Percentiles rank a stretch among this genome's conserved stretches.
Conservation (phyloP, 1,139 yeast genomes). For the Pichia terricola region DNA sequence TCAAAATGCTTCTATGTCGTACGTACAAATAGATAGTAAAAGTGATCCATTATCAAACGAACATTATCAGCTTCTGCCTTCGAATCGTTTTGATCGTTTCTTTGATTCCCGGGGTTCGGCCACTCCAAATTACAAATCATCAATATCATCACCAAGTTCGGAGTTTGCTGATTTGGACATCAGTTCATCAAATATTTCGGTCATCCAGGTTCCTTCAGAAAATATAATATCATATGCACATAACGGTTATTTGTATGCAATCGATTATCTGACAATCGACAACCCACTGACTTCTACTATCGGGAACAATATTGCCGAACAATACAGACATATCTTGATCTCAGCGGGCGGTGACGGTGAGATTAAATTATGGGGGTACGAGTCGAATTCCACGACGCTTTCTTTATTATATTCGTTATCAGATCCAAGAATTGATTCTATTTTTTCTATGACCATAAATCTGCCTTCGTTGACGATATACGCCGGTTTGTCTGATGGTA, state of each 20-base stretch:
- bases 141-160: background rate
- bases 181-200: constrained; percentile 6
- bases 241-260: constrained; percentile 77
- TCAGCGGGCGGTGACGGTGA: constrained; percentile 90
- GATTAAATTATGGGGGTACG: constrained; percentile 62
- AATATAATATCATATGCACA: constrained; percentile 79
- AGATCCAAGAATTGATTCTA: constrained; percentile 47
- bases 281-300: constrained; percentile 14
- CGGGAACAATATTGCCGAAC: constrained; percentile 21
- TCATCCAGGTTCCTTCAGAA: constrained; percentile 59
- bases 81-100: constrained; percentile 72
- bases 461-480: constrained; percentile 45
- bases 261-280: constrained; percentile 29
- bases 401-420: constrained; percentile 37
- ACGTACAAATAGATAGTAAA: constrained; percentile 41
- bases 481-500: constrained; percentile 69
- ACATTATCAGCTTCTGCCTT: constrained; percentile 51
- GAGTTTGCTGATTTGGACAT: background rate
- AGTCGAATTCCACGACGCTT: constrained; percentile 11
- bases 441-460: constrained; percentile 47
- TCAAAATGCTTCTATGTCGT: constrained; percentile 82
- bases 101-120: constrained; percentile 75
- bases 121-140: background rate
- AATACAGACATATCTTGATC: constrained; percentile 34
- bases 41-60: constrained; percentile 8